Conservation (phyloP, 2,329 filamentous ascomycete genomes). For the Epicoccum nigrum region DNA sequence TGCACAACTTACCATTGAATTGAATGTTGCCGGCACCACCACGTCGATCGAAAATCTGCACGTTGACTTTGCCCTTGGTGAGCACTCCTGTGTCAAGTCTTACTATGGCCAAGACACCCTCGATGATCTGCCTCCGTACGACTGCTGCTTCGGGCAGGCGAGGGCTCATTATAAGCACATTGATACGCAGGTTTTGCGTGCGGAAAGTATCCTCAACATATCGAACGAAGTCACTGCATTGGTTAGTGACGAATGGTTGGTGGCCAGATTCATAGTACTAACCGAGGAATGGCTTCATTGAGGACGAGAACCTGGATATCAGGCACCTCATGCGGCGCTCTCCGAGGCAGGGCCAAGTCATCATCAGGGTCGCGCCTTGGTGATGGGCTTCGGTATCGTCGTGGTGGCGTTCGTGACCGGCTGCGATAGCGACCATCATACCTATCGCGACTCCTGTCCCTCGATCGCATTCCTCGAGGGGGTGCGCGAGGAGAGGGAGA, state of each 20-base stretch:
- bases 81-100: conserved; percentile 76
- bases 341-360: conserved; percentile 73
- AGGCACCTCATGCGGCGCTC: conserved; percentile 76
- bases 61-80: conserved; percentile 72
- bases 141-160: conserved; percentile 77
- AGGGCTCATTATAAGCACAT: conserved; percentile 80
- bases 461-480: conserved; percentile 44
- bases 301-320: conserved; percentile 88
- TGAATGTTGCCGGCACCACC: conserved; percentile 75
- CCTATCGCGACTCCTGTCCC: conserved; percentile 53
- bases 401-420: conserved; percentile 71
- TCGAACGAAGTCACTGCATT: conserved; percentile 70
- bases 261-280: conserved; percentile 7
- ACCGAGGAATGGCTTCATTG: conserved; percentile 65
- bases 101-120: conserved; percentile 86
- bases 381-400: conserved; percentile 71
- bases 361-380: conserved; percentile 65
- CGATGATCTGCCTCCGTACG: conserved; percentile 82
- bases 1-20: conserved; percentile 66
- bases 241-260: conserved; percentile 5
- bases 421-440: conserved; percentile 60
- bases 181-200: conserved; percentile 72
- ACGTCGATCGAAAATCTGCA: conserved; percentile 85
- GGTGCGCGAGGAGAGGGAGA: conserved; percentile 54
- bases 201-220: conserved; percentile 82